Evolutionary conservation across 164 flowering plant species (phyloP).

Genomic region (Aristolochia californica): DNA sequence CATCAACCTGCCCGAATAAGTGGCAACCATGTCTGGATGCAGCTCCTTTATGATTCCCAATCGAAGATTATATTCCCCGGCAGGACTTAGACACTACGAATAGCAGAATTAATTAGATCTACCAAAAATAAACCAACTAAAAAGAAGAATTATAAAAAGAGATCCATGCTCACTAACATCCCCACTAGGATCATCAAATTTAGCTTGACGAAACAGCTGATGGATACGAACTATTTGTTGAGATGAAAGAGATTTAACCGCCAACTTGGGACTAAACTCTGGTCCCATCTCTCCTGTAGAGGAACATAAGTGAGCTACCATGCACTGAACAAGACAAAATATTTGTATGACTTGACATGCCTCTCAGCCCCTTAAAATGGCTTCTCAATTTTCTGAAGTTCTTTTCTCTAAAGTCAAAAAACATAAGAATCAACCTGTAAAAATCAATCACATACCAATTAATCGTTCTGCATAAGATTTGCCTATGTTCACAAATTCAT

Average conservation of each 20-base stretch:
- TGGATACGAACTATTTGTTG: constrained; percentile 96
- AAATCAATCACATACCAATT: constrained; percentile 45
- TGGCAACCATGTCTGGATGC: constrained; percentile 98
- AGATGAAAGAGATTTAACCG: constrained; percentile 77
- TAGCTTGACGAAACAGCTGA: constrained; percentile 97
- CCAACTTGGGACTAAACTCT: constrained; percentile 74
- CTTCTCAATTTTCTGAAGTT: too few species aligned
- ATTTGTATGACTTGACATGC: too few species aligned
- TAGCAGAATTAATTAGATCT: neutral
- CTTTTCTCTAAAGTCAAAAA: too few species aligned
- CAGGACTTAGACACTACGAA: constrained; percentile 97
- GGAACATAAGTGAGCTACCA: constrained; percentile 6
- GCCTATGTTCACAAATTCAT: constrained; percentile 88
- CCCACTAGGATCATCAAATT: constrained; percentile 98
- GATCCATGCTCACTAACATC: constrained; percentile 39
- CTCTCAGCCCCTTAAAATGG: too few species aligned
- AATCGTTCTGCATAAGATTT: constrained; percentile 78
- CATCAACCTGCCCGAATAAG: constrained; percentile 89
- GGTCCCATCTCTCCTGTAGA: constrained; percentile 95
- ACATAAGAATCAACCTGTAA: too few species aligned
- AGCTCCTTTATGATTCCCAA: constrained; percentile 93
- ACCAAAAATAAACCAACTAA: neutral
- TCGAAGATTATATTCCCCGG: constrained; percentile 97
- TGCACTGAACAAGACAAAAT: too few species aligned
- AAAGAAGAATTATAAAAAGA: neutral